Base-by-base conservation (phyloP, 495 filamentous ascomycete genomes). In the Barbatosphaeria neglecta region DNA sequence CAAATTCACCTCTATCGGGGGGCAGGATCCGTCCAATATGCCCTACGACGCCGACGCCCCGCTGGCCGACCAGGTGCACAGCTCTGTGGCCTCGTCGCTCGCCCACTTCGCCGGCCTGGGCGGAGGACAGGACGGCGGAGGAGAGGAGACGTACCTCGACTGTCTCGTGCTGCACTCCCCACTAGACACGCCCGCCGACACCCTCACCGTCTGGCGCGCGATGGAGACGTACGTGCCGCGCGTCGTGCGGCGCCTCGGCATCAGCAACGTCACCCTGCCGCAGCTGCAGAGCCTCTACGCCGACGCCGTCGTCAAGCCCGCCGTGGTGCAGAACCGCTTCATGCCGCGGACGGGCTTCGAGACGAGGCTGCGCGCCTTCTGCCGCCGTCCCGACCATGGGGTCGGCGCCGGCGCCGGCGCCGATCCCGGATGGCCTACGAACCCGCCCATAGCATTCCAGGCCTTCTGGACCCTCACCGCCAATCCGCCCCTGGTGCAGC, bases 401-500 rank as follows among this genome's bases (percentile, higher is more conserved):
- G n/a, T n/a, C n/a, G n/a, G n/a, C n/a, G n/a, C n/a, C n/a, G n/a
- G n/a, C n/a, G n/a, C n/a, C n/a, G n/a, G n/a, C n/a, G n/a, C n/a
- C n/a, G n/a, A n/a, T n/a, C n/a, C n/a, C n/a, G n/a, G n/a, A n/a
- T n/a, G n/a, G n/a, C n/a, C n/a, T n/a, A n/a, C n/a, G n/a, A n/a
- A n/a, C 27, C 62, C 74, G 6, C 67, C 65, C 20, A 78, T 86
- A 31, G 56, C 72, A 15, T 90, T 87, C 55, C 84, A 90, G 58
- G 73, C 77, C 18, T 90, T 88, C 64, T 88, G 86, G 86, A 88
- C 83, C 1, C 56, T 92, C 58, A 84, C 78, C 0, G 87, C 75
- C 0, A 90, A 92, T 51, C 50, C 49, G 6, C 76, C 69, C 9
- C 60, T 72, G 15, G 65, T 89, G 38, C 46, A 81, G 23, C 68